Conservation (phyloP, 805 yeast genomes). For the Ascoidea rubescens region DNA sequence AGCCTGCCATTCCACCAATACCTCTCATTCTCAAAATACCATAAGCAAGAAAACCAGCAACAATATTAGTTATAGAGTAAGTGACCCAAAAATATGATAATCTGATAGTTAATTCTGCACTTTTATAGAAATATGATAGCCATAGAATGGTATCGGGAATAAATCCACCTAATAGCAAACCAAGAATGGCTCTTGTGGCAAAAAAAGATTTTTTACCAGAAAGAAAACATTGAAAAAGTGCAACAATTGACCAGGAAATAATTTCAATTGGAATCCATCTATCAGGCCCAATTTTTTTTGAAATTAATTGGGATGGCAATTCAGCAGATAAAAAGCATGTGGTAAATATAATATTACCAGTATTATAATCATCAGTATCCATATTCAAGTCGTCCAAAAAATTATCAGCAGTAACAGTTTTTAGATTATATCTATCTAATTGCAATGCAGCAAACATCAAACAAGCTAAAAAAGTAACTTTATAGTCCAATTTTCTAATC, state of each 20-base stretch:
- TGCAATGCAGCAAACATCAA: slow-evolving; percentile 33
- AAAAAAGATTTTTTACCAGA: slow-evolving; percentile 27
- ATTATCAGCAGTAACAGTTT: slow-evolving; percentile 39
- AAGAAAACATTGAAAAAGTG: slow-evolving; percentile 34
- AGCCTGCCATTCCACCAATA: slow-evolving; percentile 28
- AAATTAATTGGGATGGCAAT: slow-evolving; percentile 31
- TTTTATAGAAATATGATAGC: slow-evolving; percentile 24
- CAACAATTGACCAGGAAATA: slow-evolving; percentile 35
- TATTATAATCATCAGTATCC: slow-evolving; percentile 27
- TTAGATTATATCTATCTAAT: slow-evolving; percentile 38
- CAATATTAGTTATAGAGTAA: slow-evolving; percentile 22
- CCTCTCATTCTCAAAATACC: slow-evolving; percentile 19
- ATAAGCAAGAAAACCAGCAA: slow-evolving; percentile 24
- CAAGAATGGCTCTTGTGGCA: slow-evolving; percentile 31
- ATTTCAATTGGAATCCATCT: slow-evolving; percentile 31
- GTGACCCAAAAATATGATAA: slow-evolving; percentile 25
- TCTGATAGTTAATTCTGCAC: slow-evolving; percentile 23
- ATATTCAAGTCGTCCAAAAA: slow-evolving; percentile 28
- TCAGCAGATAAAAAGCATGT: slow-evolving; percentile 35
- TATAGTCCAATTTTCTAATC: slow-evolving; percentile 25
- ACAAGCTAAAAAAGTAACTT: slow-evolving; percentile 26
- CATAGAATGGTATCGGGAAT: slow-evolving; percentile 26
- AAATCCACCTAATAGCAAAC: slow-evolving; percentile 27
- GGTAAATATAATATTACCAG: slow-evolving; percentile 31
- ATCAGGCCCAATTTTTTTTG: slow-evolving; percentile 30